phyloP scores from a whole-genome alignment of 306 rosid genomes.

The Bauhinia variegata region DNA sequence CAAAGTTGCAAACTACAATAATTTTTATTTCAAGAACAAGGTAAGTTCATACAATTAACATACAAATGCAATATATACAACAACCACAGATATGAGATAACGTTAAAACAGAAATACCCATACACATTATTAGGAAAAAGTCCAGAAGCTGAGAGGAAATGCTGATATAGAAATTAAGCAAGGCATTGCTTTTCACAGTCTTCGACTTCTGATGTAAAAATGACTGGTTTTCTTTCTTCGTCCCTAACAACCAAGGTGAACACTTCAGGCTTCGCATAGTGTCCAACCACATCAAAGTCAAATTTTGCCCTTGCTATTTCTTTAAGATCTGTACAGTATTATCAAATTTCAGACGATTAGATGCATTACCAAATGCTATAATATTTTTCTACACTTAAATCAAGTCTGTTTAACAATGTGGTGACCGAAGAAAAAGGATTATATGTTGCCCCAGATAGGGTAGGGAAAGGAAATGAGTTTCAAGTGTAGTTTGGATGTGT shows the following conservation, averaged over 20 bases:
- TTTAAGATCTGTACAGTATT: slow-evolving; percentile 65
- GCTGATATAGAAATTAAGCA: slow-evolving; percentile 25
- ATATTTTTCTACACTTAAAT: no score
- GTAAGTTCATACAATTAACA: neutral
- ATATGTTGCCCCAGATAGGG: no score
- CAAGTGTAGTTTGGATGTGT: neutral
- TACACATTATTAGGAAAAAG: slow-evolving; percentile 19
- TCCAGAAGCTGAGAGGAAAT: slow-evolving; percentile 24
- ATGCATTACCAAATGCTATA: neutral
- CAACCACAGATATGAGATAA: slow-evolving; percentile 3
- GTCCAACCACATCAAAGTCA: slow-evolving; percentile 93
- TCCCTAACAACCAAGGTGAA: slow-evolving; percentile 79
- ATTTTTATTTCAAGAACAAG: neutral
- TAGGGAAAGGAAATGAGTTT: neutral
- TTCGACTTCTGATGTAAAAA: slow-evolving; percentile 66
- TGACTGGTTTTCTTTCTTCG: slow-evolving; percentile 68
- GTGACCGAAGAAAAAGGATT: no score
- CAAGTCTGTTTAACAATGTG: no score
- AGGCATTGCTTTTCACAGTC: slow-evolving; percentile 42
- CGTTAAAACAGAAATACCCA: neutral
- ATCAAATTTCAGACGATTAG: slow-evolving; percentile 16
- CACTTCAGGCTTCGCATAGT: slow-evolving; percentile 86
- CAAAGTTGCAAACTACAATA: neutral
- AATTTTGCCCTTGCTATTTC: slow-evolving; percentile 83
- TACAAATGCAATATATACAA: slow-evolving; percentile 10